Conservation (phyloP, 2,329 filamentous ascomycete genomes). For the Didymella lethalis region DNA sequence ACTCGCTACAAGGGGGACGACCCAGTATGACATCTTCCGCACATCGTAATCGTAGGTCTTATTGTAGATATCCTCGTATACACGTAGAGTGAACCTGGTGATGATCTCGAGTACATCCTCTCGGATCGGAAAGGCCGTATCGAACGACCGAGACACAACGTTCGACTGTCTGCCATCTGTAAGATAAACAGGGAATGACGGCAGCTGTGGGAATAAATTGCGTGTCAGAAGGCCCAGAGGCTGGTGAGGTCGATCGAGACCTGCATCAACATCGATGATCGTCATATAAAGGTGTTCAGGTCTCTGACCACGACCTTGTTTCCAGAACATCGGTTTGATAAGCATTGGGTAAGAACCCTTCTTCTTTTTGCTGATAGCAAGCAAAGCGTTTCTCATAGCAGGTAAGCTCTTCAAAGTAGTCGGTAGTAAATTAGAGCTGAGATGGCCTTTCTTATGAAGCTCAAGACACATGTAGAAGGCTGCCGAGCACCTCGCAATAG, state of each 20-base stretch:
- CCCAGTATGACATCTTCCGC: constrained; percentile 79
- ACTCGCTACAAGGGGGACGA: constrained; percentile 66
- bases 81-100: constrained; percentile 74
- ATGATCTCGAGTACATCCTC: constrained; percentile 62
- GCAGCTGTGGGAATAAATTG: constrained; percentile 67
- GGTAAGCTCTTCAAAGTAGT: constrained; percentile 75
- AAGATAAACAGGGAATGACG: constrained; percentile 76
- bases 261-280: constrained; percentile 67
- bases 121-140: constrained; percentile 55
- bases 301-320: constrained; percentile 50
- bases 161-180: constrained; percentile 67
- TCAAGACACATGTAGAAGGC: constrained; percentile 83
- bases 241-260: constrained; percentile 66
- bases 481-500: constrained; percentile 83
- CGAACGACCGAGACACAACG: constrained; percentile 61
- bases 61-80: constrained; percentile 88
- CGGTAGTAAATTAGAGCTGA: constrained; percentile 79
- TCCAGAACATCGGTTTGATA: constrained; percentile 80
- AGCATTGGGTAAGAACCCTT: constrained; percentile 77
- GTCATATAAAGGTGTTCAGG: constrained; percentile 68
- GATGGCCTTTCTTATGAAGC: constrained; percentile 69
- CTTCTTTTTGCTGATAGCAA: constrained; percentile 83
- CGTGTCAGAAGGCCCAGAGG: constrained; percentile 77
- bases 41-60: constrained; percentile 76
- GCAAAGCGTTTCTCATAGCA: constrained; percentile 82